Percentiles rank a stretch among this genome's conserved stretches.
These are phyloP conservation scores for Helichrysum umbraculigerum DNA, from an alignment of 129 eudicot species.

Conservation along the genomic window DNA sequence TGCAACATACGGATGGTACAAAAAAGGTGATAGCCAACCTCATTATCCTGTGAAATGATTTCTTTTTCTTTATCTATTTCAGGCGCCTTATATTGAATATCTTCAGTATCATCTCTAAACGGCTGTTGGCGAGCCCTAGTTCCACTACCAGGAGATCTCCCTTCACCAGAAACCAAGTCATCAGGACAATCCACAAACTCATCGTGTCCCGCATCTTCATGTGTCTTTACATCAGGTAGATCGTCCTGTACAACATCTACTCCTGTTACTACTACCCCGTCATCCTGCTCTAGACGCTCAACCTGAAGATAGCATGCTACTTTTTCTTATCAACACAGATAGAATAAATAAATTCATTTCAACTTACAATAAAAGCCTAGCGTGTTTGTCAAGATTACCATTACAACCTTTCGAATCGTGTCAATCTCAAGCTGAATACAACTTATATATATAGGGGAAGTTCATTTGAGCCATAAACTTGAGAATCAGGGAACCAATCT, in stretches of 20 bases:
- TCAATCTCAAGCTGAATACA: no score
- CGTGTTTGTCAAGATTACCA: not conserved
- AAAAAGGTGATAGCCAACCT: conserved; percentile 48
- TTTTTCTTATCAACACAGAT: conserved; percentile 25
- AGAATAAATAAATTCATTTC: not conserved
- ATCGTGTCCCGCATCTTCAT: conserved; percentile 80
- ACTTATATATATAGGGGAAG: no score
- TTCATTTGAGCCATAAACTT: no score
- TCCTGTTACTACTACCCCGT: conserved; percentile 60
- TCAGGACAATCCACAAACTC: conserved; percentile 99
- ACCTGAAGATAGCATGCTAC: conserved; percentile 33
- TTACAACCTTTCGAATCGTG: not conserved
- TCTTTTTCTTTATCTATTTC: conserved; percentile 62
- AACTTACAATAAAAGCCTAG: not conserved
- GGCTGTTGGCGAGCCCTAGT: conserved; percentile 31
- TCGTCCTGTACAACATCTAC: conserved; percentile 43
- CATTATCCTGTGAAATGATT: conserved; percentile 42
- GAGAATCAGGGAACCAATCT: not conserved
- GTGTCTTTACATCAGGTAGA: conserved; percentile 42
- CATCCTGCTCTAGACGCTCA: conserved; percentile 45
- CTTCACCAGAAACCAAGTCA: conserved; percentile 53
- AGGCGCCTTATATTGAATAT: conserved; percentile 33
- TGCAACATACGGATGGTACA: conserved; percentile 23
- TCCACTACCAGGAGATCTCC: conserved; percentile 31
- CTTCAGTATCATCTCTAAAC: conserved; percentile 34